Base-by-base conservation (phyloP, 1,139 yeast genomes). In the Diutina sp. region DNA sequence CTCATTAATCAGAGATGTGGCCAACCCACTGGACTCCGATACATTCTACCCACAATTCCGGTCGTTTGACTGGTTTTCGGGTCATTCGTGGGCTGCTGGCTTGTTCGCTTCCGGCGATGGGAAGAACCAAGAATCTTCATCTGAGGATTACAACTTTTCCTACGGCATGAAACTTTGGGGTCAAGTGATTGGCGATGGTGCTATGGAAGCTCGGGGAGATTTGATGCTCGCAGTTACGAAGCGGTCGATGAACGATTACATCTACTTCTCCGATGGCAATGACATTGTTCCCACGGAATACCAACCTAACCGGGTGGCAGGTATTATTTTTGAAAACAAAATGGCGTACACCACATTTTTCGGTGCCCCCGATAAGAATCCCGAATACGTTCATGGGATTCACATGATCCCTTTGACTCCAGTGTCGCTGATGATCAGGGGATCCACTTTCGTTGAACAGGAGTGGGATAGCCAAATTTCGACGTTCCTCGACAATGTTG, bases 361-460 rank as follows among this genome's bases (percentile, higher is more conserved):
- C 65, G 97, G 97, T 62, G 70, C 56, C 69, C 69, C 2, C 67
- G 56, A 54, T 50, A 50, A 58, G 14, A 69, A 76, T 58, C 74
- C 78, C 14, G 93, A 91, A 69, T 93, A 87, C 68, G 90, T 93
- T 57, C 98, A 91, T 65, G 97, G 97, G 66, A 91, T 93, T 60
- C 98, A 93, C 67, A 93, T 95, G 85, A 77, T 93, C 58, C 96
- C 99, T 29, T 74, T 89, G 55, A 90, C 96, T 0, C 93, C 97
- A 0, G 83, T 88, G 16, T 85, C 97, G 16, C 84, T 95, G 0
- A 83, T 79, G 60, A 78, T 90, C 52, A 80, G 98, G 68, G 74
- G 77, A 6, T 80, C 90, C 1, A 69, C 74, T 1, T 93, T 83
- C 69, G 96, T 86, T 18, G 65, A 74, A 62, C 83, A 90, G 70